A percentile compares a stretch with the other conserved stretches of the same genome.
Evolutionary conservation across 768 basidiomycete species (phyloP).

Genomic region (Agaricus blazei): DNA sequence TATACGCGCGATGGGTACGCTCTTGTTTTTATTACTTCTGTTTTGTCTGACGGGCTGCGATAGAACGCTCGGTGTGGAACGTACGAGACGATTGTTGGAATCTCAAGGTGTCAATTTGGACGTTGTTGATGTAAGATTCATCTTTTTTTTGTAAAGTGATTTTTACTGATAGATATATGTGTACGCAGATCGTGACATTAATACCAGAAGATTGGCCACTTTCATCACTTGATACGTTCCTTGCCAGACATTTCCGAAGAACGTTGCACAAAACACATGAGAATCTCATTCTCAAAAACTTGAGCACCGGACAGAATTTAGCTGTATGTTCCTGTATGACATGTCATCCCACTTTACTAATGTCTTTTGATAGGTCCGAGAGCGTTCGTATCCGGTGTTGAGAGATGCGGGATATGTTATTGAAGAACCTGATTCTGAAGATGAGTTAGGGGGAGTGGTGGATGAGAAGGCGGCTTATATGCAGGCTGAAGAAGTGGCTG

Average conservation of each 20-base stretch:
- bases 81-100: slow-evolving; percentile 66
- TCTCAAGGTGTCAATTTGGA: slow-evolving; percentile 80
- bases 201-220: slow-evolving; percentile 79
- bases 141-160: slow-evolving; percentile 1
- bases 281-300: slow-evolving; percentile 70
- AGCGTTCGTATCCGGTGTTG: slow-evolving; percentile 50
- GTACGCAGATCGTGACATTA: slow-evolving; percentile 51
- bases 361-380: slow-evolving; percentile 39
- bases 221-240: slow-evolving; percentile 65
- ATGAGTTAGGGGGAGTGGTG: slow-evolving; percentile 23
- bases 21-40: slow-evolving; percentile 5
- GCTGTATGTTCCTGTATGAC: slow-evolving; percentile 32
- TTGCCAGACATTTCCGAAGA: slow-evolving; percentile 73
- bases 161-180: background rate
- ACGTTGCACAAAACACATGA: slow-evolving; percentile 68
- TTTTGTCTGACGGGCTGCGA: background rate
- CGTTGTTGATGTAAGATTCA: slow-evolving; percentile 59
- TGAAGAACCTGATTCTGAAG: slow-evolving; percentile 46
- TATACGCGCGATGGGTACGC: slow-evolving; percentile 78
- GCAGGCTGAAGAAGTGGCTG: slow-evolving; percentile 2
- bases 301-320: slow-evolving; percentile 77
- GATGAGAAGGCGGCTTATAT: slow-evolving; percentile 15
- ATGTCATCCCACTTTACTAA: background rate
- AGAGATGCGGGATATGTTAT: slow-evolving; percentile 63
- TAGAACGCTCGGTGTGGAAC: slow-evolving; percentile 49